Conservation (phyloP, 768 basidiomycete genomes). For the Lactifluus subvellereus region DNA sequence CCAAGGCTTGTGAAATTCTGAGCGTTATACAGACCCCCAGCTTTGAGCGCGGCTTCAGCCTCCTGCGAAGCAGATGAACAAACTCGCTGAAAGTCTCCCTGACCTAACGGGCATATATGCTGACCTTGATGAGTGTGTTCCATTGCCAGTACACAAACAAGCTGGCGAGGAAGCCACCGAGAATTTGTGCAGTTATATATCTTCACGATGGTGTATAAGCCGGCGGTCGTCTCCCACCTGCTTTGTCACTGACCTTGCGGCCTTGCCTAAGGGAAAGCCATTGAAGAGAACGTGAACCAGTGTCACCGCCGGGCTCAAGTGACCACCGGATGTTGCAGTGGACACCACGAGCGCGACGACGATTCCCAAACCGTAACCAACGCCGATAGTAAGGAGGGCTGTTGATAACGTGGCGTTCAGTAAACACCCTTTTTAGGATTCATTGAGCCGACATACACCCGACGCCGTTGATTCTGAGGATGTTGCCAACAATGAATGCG, state of each 20-base stretch:
- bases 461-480: conserved; percentile 23
- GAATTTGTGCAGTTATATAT: conserved; percentile 33
- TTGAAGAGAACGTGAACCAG: conserved; percentile 47
- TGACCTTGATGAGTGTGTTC: conserved; percentile 20
- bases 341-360: conserved; percentile 34
- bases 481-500: conserved; percentile 30
- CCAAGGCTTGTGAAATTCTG: conserved; percentile 35
- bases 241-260: conserved; percentile 37
- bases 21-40: conserved; percentile 29
- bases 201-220: conserved; percentile 8
- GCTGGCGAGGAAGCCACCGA: conserved; percentile 31
- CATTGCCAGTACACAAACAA: conserved; percentile 31
- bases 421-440: background rate
- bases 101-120: background rate
- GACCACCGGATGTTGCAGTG: conserved; percentile 35
- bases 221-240: background rate
- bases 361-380: conserved; percentile 37
- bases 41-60: conserved; percentile 30
- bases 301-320: conserved; percentile 53
- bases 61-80: conserved; percentile 14
- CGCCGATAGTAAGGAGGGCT: conserved; percentile 34
- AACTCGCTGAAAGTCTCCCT: background rate
- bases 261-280: conserved; percentile 50
- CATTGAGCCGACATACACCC: conserved; percentile 30
- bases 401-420: background rate